These are phyloP conservation scores for Plicaturopsis crispa DNA, from an alignment of 768 basidiomycete genomes.

Conservation along the genomic window DNA sequence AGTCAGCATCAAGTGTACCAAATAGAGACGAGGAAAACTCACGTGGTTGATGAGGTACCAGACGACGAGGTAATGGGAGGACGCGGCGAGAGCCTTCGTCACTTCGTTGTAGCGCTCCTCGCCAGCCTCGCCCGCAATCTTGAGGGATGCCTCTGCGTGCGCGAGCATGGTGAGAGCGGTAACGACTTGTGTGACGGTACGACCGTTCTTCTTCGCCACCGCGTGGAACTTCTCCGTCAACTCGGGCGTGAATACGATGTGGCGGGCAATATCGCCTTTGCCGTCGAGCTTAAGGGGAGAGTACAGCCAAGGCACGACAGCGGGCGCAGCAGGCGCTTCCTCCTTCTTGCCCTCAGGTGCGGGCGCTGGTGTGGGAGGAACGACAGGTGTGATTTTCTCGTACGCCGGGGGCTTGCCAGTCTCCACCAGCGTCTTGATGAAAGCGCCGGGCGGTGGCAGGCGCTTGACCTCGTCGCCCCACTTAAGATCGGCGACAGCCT, in stretches of 20 bases:
- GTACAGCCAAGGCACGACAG: neutral
- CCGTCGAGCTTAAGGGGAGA: neutral
- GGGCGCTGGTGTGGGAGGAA: neutral
- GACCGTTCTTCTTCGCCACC: neutral
- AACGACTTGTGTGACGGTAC: slow-evolving; percentile 2
- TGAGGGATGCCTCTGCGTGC: neutral
- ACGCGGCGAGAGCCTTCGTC: neutral
- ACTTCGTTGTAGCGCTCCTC: slow-evolving; percentile 1
- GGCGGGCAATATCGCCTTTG: neutral
- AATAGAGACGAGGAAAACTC: neutral
- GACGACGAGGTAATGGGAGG: neutral
- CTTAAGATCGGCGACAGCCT: neutral
- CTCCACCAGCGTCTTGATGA: neutral
- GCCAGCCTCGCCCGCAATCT: neutral
- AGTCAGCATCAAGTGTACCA: neutral
- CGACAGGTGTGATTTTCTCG: neutral
- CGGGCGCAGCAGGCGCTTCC: neutral
- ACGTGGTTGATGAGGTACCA: slow-evolving; percentile 1
- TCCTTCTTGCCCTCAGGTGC: neutral
- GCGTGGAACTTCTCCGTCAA: slow-evolving; percentile 1
- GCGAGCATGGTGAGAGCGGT: slow-evolving; percentile 1
- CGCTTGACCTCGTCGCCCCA: slow-evolving; percentile 3
- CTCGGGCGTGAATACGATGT: neutral
- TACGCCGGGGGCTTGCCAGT: neutral
- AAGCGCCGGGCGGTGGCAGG: neutral